phyloP scores from a whole-genome alignment of 2,329 filamentous ascomycete species.

The Ophiosphaerella korrae region DNA sequence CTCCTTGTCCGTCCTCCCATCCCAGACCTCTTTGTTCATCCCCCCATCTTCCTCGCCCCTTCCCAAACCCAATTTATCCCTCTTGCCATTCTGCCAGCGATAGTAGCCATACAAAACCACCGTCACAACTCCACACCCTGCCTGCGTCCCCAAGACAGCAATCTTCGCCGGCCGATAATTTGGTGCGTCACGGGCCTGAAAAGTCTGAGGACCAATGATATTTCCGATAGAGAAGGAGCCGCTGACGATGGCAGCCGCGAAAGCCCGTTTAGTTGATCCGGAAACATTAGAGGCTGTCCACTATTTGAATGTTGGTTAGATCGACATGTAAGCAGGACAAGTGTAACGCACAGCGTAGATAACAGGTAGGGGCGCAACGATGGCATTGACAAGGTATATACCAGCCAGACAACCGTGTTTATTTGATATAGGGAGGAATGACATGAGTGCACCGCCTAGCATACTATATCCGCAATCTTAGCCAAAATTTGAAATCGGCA shows the following conservation, averaged over 20 bases:
- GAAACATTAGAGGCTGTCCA: constrained; percentile 23
- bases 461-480: constrained; percentile 2
- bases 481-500: neutral
- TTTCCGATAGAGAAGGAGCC: constrained; percentile 44
- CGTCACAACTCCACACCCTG: constrained; percentile 30
- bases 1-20: constrained; percentile 1
- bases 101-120: constrained; percentile 18
- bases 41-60: neutral
- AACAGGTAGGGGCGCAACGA: constrained; percentile 21
- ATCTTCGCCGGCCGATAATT: constrained; percentile 49
- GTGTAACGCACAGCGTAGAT: constrained; percentile 11
- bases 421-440: constrained; percentile 20
- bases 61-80: neutral
- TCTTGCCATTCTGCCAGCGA: constrained; percentile 17
- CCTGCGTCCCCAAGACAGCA: constrained; percentile 42
- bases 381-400: constrained; percentile 25
- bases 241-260: constrained; percentile 37
- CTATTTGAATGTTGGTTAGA: neutral
- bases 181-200: constrained; percentile 18
- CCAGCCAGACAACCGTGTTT: constrained; percentile 21
- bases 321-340: neutral
- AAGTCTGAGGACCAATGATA: constrained; percentile 40
- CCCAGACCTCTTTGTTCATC: constrained; percentile 3
- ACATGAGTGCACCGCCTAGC: constrained; percentile 18
- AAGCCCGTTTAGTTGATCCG: constrained; percentile 46